These are phyloP conservation scores for Leccinum truebloodii DNA, from an alignment of 768 basidiomycete genomes.

Conservation along the genomic window DNA sequence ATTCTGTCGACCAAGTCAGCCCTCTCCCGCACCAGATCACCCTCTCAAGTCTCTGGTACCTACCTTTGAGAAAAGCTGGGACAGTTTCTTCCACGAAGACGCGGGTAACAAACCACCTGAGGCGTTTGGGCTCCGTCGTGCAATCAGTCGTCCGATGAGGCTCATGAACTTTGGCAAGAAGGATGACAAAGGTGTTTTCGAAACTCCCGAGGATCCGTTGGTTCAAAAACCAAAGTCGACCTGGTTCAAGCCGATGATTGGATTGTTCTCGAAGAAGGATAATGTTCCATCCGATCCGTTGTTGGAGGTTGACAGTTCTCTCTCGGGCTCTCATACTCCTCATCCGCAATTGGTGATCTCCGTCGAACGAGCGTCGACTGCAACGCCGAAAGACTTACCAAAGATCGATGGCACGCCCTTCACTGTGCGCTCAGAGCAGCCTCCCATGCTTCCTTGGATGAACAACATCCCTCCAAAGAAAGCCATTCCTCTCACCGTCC, in stretches of 20 bases:
- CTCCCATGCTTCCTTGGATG: conserved; percentile 27
- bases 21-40: conserved; percentile 28
- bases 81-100: conserved; percentile 43
- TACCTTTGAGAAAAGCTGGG: conserved; percentile 43
- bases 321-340: conserved; percentile 16
- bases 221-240: conserved; percentile 26
- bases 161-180: conserved; percentile 47
- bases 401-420: conserved; percentile 31
- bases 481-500: conserved; percentile 37
- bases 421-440: conserved; percentile 31
- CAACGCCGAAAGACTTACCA: conserved; percentile 28
- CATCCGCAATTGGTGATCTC: conserved; percentile 45
- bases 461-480: conserved; percentile 27
- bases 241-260: conserved; percentile 42
- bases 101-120: conserved; percentile 21
- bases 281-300: conserved; percentile 12
- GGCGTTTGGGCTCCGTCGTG: conserved; percentile 26
- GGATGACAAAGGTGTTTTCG: conserved; percentile 30
- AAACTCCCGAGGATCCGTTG: conserved; percentile 19
- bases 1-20: conserved; percentile 39
- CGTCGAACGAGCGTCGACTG: conserved; percentile 39
- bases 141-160: conserved; percentile 39
- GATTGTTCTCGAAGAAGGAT: conserved; percentile 30
- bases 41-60: conserved; percentile 31
- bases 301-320: conserved; percentile 22